phyloP scores from a whole-genome alignment of 805 yeast genomes.

The Schwanniomyces yamadae region DNA sequence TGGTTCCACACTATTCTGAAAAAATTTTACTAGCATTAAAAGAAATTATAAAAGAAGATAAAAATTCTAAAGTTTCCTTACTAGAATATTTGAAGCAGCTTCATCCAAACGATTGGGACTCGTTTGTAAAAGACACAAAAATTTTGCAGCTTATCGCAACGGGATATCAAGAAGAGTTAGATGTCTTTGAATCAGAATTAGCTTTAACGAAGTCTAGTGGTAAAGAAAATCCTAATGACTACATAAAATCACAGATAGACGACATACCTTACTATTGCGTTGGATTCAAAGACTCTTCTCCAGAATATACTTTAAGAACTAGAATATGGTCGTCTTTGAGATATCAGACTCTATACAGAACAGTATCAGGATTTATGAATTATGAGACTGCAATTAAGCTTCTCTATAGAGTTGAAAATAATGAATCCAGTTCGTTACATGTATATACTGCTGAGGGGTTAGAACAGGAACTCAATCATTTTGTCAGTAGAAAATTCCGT shows the following conservation, averaged over 20 bases:
- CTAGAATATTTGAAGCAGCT: slow-evolving; percentile 75
- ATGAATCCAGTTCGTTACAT: slow-evolving; percentile 36
- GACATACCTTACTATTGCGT: slow-evolving; percentile 71
- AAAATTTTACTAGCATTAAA: slow-evolving; percentile 43
- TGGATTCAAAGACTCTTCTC: slow-evolving; percentile 68
- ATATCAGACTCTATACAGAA: slow-evolving; percentile 79
- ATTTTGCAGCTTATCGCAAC: slow-evolving; percentile 21
- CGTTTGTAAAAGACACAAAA: slow-evolving; percentile 76
- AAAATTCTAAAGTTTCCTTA: slow-evolving; percentile 51
- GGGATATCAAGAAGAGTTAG: not conserved
- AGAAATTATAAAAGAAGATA: slow-evolving; percentile 48
- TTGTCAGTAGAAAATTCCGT: slow-evolving; percentile 79
- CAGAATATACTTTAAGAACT: slow-evolving; percentile 65
- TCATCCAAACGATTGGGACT: slow-evolving; percentile 75
- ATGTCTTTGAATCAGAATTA: slow-evolving; percentile 3
- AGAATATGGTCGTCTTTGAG: slow-evolving; percentile 86
- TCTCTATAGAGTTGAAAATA: slow-evolving; percentile 65
- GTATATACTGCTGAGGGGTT: slow-evolving; percentile 7
- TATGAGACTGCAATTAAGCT: slow-evolving; percentile 72
- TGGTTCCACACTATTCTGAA: slow-evolving; percentile 54
- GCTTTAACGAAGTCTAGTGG: slow-evolving; percentile 7
- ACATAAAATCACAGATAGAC: slow-evolving; percentile 43
- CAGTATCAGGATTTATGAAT: slow-evolving; percentile 81
- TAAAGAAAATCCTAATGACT: slow-evolving; percentile 10
- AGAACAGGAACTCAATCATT: slow-evolving; percentile 21